These are phyloP conservation scores for Endocalyx cinctus DNA, from an alignment of 2,329 filamentous ascomycete species.

Conservation along the genomic window DNA sequence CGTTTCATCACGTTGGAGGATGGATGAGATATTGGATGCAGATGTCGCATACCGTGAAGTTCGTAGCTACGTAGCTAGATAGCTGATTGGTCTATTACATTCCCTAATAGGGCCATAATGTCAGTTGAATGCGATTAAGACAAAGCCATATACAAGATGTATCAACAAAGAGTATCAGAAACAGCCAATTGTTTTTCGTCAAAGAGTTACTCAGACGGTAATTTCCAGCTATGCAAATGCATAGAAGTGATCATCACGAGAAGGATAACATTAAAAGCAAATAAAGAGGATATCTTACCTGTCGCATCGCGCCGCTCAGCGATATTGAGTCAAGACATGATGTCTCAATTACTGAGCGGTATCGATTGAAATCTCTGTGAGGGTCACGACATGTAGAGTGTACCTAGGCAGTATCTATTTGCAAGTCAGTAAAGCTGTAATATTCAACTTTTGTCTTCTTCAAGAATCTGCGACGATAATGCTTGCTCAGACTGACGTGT, in stretches of 20 bases:
- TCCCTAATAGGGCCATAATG: no score
- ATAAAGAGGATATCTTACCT: neutral
- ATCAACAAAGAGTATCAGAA: slow-evolving; percentile 54
- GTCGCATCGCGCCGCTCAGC: no score
- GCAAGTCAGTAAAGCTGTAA: no score
- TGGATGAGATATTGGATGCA: slow-evolving; percentile 11
- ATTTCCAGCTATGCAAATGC: slow-evolving; percentile 81
- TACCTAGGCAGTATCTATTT: no score
- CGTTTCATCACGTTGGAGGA: slow-evolving; percentile 67
- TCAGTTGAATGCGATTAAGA: slow-evolving; percentile 21
- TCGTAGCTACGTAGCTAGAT: neutral
- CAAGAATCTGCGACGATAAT: no score
- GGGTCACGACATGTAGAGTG: no score
- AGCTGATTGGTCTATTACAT: no score
- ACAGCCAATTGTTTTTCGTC: slow-evolving; percentile 83
- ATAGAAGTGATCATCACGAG: slow-evolving; percentile 65
- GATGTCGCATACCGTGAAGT: slow-evolving; percentile 25
- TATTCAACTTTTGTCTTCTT: no score
- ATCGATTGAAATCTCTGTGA: neutral
- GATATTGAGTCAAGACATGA: slow-evolving; percentile 3
- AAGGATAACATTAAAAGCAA: slow-evolving; percentile 9
- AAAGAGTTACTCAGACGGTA: slow-evolving; percentile 82
- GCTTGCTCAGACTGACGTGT: slow-evolving; percentile 93
- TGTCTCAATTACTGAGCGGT: slow-evolving; percentile 23
- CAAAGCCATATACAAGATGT: slow-evolving; percentile 1